A percentile compares a stretch with the other conserved stretches of the same genome.
Conservation (phyloP, 768 basidiomycete species). For the Lanmaoa pseudosensibilis region DNA sequence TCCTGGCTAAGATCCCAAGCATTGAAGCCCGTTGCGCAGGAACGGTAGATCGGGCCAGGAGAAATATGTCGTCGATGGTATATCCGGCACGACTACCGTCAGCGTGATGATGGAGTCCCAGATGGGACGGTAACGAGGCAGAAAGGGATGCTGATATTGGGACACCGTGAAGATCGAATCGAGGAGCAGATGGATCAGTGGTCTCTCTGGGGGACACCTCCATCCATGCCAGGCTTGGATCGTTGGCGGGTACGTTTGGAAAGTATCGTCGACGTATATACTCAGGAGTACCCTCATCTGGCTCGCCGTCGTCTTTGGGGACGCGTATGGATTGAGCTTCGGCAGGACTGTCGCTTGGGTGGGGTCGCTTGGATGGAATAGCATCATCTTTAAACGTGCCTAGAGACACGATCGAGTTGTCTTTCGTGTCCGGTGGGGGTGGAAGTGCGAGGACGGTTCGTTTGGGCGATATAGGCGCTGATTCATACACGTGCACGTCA, state of each 20-base stretch:
- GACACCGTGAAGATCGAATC: slow-evolving; percentile 77
- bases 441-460: slow-evolving; percentile 56
- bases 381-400: slow-evolving; percentile 38
- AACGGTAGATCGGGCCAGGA: slow-evolving; percentile 77
- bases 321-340: background rate
- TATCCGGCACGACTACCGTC: slow-evolving; percentile 78
- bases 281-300: slow-evolving; percentile 76
- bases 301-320: slow-evolving; percentile 26
- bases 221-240: slow-evolving; percentile 85
- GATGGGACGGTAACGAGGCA: slow-evolving; percentile 69
- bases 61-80: slow-evolving; percentile 81
- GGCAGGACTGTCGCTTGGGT: slow-evolving; percentile 1
- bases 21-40: slow-evolving; percentile 82
- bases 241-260: slow-evolving; percentile 62
- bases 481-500: slow-evolving; percentile 84
- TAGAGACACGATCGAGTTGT: slow-evolving; percentile 34
- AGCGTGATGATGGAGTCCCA: slow-evolving; percentile 91
- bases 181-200: slow-evolving; percentile 36
- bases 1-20: slow-evolving; percentile 66
- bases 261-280: slow-evolving; percentile 84
- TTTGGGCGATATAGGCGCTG: slow-evolving; percentile 75
- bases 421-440: slow-evolving; percentile 30
- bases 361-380: slow-evolving; percentile 12
- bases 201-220: slow-evolving; percentile 20
- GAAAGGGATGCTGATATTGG: slow-evolving; percentile 60